Base-by-base conservation (phyloP, 2,329 filamentous ascomycete genomes). In the Chaetomiaceae sp. region DNA sequence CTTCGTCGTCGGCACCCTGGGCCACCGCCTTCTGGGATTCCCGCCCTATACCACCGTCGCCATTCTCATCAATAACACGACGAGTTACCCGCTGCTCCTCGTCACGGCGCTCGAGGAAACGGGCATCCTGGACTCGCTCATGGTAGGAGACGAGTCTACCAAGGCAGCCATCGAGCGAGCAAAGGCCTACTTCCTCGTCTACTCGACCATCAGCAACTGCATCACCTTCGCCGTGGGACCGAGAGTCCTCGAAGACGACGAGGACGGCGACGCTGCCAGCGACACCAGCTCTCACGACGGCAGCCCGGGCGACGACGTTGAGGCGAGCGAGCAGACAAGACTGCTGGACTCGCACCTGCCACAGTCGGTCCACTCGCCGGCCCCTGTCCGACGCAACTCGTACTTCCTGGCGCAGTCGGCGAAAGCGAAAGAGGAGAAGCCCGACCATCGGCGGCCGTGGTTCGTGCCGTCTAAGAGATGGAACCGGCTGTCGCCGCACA, bases 111-210 rank as follows among this genome's bases (percentile, higher is more conserved):
- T 72, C n/a, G 62, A 66, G 16, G 64, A 68, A 27, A 82, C 82
- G 0, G 81, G 79, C 2, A 78, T 84, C 21, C 67, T 86, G 6
- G 63, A 71, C 20, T 63, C 70, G 2, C 68, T 85, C 16, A 46
- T 57, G 5, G 48, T 51, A 2, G 63, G 73, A 2, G 54, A 53
- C 55, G 66, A 53, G 57, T 53, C 50, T 1, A 48, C 50, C 42
- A 43, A 51, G 21, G 73, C 58, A 59, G 73, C 63, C 69, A 68
- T 85, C 12, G 73, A 78, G 47, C 71, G 82, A 9, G 81, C 81
- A 6, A 80, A 84, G 61, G 79, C 78, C 13, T 86, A 84, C 63
- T 85, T 86, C 60, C 66, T 86, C 3, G 76, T 86, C 52, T 85
- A 82, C 56, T 76, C 82, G 3, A 84, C 83, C 48, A 71, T 86